Percentiles rank a stretch among this genome's conserved stretches.
Evolutionary conservation across 1,284 basidiomycete species (phyloP).

Genomic region (Cutaneotrichosporon sp.): DNA sequence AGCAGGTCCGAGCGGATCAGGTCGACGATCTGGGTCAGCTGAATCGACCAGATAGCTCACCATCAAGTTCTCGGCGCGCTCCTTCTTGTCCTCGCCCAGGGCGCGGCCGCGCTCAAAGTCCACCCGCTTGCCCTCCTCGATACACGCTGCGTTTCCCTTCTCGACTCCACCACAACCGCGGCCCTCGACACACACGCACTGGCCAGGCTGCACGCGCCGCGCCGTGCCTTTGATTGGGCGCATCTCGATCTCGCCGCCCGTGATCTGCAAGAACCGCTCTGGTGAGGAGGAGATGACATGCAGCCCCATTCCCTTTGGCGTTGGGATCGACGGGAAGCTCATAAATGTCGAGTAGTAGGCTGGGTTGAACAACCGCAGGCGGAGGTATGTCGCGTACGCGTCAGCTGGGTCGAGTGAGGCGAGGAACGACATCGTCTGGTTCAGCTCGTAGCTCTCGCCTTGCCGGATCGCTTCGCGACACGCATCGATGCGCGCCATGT

Average conservation of each 20-base stretch:
- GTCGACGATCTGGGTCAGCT: slow-evolving; percentile 70
- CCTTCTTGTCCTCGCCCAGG: slow-evolving; percentile 76
- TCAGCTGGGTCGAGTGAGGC: slow-evolving; percentile 38
- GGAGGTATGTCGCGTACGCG: slow-evolving; percentile 52
- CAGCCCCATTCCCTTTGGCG: slow-evolving; percentile 59
- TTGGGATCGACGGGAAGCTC: slow-evolving; percentile 57
- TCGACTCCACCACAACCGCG: slow-evolving; percentile 33
- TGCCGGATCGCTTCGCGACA: slow-evolving; percentile 75
- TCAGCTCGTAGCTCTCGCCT: slow-evolving; percentile 95
- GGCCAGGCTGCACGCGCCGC: slow-evolving; percentile 42
- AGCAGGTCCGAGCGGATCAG: slow-evolving; percentile 88
- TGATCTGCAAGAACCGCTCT: slow-evolving; percentile 86
- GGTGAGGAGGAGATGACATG: slow-evolving; percentile 76
- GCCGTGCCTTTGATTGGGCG: slow-evolving; percentile 92
- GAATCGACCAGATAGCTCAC: slow-evolving; percentile 30
- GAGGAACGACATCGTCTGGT: slow-evolving; percentile 73
- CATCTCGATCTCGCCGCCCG: slow-evolving; percentile 62
- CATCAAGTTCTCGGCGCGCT: slow-evolving; percentile 97
- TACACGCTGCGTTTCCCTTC: slow-evolving; percentile 35
- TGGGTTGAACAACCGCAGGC: slow-evolving; percentile 73
- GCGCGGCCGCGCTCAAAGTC: slow-evolving; percentile 53
- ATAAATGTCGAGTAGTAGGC: slow-evolving; percentile 88
- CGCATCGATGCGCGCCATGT: slow-evolving; percentile 69
- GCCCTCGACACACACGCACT: slow-evolving; percentile 40
- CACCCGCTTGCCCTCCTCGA: slow-evolving; percentile 31